Conservation (phyloP, 2,329 filamentous ascomycete genomes). For the Ophiostoma tasmaniense region DNA sequence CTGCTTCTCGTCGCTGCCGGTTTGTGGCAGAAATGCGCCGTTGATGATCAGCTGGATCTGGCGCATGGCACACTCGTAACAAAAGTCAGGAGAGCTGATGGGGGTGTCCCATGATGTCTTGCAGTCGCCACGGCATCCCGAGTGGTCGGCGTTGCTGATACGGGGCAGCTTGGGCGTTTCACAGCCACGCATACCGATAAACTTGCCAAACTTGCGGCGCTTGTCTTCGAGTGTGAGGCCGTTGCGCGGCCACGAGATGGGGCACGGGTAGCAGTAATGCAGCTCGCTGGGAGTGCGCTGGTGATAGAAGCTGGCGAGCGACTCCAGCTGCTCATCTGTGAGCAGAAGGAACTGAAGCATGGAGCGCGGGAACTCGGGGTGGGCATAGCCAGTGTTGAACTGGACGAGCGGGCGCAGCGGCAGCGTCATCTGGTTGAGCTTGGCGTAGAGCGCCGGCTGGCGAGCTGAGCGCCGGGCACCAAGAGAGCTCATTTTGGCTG, state of each 20-base stretch:
- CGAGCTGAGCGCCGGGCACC: slow-evolving; percentile 32
- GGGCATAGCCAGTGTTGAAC: slow-evolving; percentile 51
- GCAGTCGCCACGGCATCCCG: not conserved
- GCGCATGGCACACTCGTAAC: not conserved
- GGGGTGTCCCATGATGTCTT: not conserved
- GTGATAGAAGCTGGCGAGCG: slow-evolving; percentile 64
- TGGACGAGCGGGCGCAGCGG: slow-evolving; percentile 59
- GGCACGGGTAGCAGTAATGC: slow-evolving; percentile 55
- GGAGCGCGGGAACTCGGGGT: slow-evolving; percentile 56
- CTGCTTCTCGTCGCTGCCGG: not conserved
- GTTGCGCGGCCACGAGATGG: slow-evolving; percentile 52
- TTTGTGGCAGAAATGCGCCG: not conserved
- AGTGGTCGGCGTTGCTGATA: not conserved
- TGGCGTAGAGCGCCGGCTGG: slow-evolving; percentile 47
- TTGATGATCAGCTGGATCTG: not conserved
- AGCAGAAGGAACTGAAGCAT: slow-evolving; percentile 67
- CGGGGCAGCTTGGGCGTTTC: slow-evolving; percentile 28
- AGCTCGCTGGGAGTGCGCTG: slow-evolving; percentile 52
- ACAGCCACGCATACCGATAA: slow-evolving; percentile 60
- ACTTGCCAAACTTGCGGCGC: slow-evolving; percentile 61
- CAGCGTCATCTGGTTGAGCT: slow-evolving; percentile 58
- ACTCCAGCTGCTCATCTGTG: slow-evolving; percentile 61
- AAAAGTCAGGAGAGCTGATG: not conserved
- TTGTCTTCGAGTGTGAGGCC: slow-evolving; percentile 54
- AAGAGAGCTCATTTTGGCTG: slow-evolving; percentile 21